Percentiles rank a stretch among this genome's conserved stretches.
Evolutionary conservation across 768 basidiomycete species (phyloP).

Genomic region (Boletus rubescentipes): DNA sequence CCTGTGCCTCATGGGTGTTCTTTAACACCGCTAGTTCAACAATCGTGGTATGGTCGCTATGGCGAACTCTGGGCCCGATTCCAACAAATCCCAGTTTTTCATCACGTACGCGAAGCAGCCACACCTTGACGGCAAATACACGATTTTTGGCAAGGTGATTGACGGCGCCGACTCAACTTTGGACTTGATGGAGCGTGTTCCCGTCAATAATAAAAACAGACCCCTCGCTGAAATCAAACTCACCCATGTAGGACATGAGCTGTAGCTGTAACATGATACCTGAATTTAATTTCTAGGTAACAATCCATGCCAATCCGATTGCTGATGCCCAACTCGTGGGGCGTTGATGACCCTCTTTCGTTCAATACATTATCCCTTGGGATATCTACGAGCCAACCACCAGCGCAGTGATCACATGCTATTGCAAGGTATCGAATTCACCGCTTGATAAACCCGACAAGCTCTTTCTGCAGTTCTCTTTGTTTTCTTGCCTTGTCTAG

Average conservation of each 20-base stretch:
- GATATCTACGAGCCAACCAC: not conserved
- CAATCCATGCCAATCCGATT: conserved; percentile 94
- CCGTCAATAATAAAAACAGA: conserved; percentile 87
- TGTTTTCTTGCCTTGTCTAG: conserved; percentile 79
- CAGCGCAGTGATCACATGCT: conserved; percentile 11
- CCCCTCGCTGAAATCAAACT: conserved; percentile 86
- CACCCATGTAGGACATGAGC: conserved; percentile 55
- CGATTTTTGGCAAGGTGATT: conserved; percentile 97
- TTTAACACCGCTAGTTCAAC: conserved; percentile 71
- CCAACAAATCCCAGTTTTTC: conserved; percentile 92
- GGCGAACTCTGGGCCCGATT: conserved; percentile 94
- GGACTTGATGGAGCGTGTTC: conserved; percentile 90
- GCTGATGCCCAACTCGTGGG: conserved; percentile 60
- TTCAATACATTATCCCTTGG: not conserved
- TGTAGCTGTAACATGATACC: not conserved
- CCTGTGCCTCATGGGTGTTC: not conserved
- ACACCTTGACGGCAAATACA: conserved; percentile 92
- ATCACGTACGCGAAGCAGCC: conserved; percentile 90
- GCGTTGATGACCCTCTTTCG: conserved; percentile 18
- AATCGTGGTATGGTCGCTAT: conserved; percentile 93
- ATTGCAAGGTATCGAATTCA: conserved; percentile 30
- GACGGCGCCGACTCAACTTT: conserved; percentile 94
- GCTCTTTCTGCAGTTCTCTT: conserved; percentile 85
- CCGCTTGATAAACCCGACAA: conserved; percentile 83
- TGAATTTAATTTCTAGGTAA: conserved; percentile 48